Evolutionary conservation across 2,329 filamentous ascomycete genomes (phyloP), one percentile per base, ranked within the genome.

Genomic region (Coniochaeta sp.): DNA sequence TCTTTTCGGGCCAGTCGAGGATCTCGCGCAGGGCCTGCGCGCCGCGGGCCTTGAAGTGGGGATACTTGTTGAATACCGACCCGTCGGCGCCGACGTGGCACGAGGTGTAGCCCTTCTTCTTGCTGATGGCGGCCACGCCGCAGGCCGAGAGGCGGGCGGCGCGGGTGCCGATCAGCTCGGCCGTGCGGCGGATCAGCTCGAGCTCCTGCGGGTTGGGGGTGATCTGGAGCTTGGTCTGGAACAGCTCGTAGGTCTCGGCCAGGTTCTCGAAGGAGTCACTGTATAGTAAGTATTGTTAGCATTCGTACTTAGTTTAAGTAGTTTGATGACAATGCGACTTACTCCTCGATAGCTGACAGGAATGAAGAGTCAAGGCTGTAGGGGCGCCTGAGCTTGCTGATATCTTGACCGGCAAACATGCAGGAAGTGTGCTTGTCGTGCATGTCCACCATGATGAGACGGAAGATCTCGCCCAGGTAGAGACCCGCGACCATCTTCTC

Each of bases 41-140:
- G 52, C 92, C 91, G 51, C 94, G 87, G 53, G 85, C 82, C 78
- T 96, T 96, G 82, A 99, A 99, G 73, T 96, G 88, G 12, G 94
- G 94, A 73, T 99, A 99, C 70, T 97, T 97, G 79, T 96, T 96
- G 77, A 99, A 99, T 51, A 99, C 92, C 16, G 89, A 95, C 32
- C 94, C 94, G 66, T 99, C 94, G 49, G 94, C 94, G 62, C 94
- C 94, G 38, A 99, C 94, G 69, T 97, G 94, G 75, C 89, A 95
- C 32, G 81, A 79, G 64, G 87, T 73, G 70, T 91, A 92, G 60
- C 82, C 81, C 81, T 96, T 97, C 85, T 97, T 97, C 74, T 86
- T 95, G 80, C 88, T 91, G 65, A 99, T 96, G 53, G 92, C 94
- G 12, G 92, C 91, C 51, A 99, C 89, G 71, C 94, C 94, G 65